These are phyloP conservation scores for Lachnum nothofagi DNA, from an alignment of 2,329 filamentous ascomycete species.

Conservation along the genomic window DNA sequence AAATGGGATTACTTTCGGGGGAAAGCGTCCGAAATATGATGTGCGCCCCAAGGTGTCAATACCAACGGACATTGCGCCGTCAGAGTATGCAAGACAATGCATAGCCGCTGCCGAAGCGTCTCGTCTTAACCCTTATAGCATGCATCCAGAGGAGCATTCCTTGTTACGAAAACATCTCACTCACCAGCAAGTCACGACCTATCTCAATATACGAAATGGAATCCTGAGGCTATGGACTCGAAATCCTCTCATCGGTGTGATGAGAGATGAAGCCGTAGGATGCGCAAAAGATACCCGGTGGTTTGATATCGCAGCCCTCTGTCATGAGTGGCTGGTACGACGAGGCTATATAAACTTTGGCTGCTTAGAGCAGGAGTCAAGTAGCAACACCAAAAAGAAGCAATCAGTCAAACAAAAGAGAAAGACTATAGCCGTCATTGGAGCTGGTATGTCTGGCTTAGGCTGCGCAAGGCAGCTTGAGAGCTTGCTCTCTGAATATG, in stretches of 20 bases:
- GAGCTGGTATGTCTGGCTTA: conserved; percentile 89
- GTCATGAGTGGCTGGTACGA: conserved; percentile 86
- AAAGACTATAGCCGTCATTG: conserved; percentile 79
- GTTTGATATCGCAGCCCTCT: conserved; percentile 82
- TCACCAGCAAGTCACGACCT: conserved; percentile 84
- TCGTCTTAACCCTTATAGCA: conserved; percentile 78
- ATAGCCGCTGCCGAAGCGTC: conserved; percentile 85
- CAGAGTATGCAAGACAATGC: conserved; percentile 86
- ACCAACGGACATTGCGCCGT: conserved; percentile 64
- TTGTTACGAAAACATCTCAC: conserved; percentile 78
- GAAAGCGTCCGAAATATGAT: conserved; percentile 43
- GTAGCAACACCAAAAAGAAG: conserved; percentile 32
- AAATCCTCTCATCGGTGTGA: conserved; percentile 78
- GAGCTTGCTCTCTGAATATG: conserved; percentile 76
- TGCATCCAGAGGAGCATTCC: conserved; percentile 79
- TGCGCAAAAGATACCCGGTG: conserved; percentile 83
- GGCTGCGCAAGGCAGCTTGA: conserved; percentile 89
- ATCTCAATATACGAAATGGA: conserved; percentile 92
- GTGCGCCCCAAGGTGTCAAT: conserved; percentile 78
- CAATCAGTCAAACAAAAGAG: conserved; percentile 43
- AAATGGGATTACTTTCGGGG: conserved; percentile 24
- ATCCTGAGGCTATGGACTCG: conserved; percentile 85
- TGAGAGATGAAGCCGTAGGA: conserved; percentile 78
- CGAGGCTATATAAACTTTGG: conserved; percentile 96
- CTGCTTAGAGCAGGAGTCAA: conserved; percentile 64